These are phyloP conservation scores for Phytophthora melonis DNA, from an alignment of 352 stramenopile species.

Conservation along the genomic window DNA sequence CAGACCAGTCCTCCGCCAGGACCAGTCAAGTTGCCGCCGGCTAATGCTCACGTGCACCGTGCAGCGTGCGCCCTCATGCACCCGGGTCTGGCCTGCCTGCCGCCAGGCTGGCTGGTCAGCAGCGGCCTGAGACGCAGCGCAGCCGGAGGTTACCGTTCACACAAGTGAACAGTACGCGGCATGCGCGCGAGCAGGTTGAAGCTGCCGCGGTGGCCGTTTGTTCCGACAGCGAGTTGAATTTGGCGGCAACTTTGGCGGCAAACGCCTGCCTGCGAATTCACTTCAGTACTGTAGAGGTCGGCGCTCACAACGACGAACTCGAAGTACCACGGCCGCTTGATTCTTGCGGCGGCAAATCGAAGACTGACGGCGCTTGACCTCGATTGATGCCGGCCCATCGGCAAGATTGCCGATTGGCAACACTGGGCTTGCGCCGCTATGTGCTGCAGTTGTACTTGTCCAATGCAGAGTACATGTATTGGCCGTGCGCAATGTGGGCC, in stretches of 20 bases:
- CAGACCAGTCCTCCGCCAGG: constrained; percentile 17
- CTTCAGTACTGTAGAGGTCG: not conserved
- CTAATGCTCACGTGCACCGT: not conserved
- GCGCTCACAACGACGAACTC: not conserved
- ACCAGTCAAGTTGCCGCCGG: constrained; percentile 24
- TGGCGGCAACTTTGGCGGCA: not conserved
- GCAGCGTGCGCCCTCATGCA: not conserved
- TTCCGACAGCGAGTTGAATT: constrained; percentile 16
- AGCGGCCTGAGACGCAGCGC: constrained; percentile 23
- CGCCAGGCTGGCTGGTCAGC: constrained; percentile 24
- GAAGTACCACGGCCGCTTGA: constrained; percentile 11
- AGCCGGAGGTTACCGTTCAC: constrained; percentile 12
- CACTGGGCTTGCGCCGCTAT: constrained; percentile 10
- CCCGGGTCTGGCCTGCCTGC: not conserved
- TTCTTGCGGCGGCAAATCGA: constrained; percentile 5
- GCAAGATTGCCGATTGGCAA: not conserved
- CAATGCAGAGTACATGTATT: too few relatives aligned
- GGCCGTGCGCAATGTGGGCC: too few relatives aligned
- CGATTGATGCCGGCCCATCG: not conserved
- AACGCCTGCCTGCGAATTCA: not conserved
- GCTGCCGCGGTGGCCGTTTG: constrained; percentile 25
- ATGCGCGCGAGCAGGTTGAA: constrained; percentile 22
- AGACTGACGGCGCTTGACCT: not conserved
- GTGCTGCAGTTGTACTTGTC: constrained; percentile 2
- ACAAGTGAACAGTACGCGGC: constrained; percentile 16